phyloP scores from a whole-genome alignment of 2,329 filamentous ascomycete genomes.

The Acarospora socialis region DNA sequence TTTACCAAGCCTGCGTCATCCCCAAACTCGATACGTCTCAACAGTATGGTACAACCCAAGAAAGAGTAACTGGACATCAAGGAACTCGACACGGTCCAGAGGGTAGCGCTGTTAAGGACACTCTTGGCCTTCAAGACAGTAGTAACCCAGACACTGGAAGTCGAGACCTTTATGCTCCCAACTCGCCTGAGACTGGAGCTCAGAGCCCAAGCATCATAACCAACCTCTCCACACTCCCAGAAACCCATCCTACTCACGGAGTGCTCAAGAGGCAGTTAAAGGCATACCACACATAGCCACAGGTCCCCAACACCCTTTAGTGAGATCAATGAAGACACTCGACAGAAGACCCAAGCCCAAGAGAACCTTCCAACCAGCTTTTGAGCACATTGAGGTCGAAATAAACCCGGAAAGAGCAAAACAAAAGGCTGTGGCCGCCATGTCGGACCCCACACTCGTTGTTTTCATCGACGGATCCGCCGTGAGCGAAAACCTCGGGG shows the following conservation, averaged over 20 bases:
- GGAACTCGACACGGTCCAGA: conserved; percentile 14
- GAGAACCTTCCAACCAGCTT: conserved; percentile 13
- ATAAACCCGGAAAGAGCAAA: conserved; percentile 14
- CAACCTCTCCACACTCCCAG: conserved; percentile 15
- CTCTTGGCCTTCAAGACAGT: conserved; percentile 16
- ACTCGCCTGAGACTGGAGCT: conserved; percentile 10
- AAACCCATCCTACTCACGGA: conserved; percentile 11
- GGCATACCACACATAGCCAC: conserved; percentile 5
- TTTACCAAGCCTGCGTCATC: conserved; percentile 16
- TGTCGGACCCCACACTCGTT: conserved; percentile 4
- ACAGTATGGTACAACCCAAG: conserved; percentile 16
- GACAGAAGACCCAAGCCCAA: conserved; percentile 16
- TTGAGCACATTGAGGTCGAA: conserved; percentile 16
- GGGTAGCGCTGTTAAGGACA: conserved; percentile 13
- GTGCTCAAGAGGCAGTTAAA: conserved; percentile 8
- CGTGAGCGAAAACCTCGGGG: conserved; percentile 10
- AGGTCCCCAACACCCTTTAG: conserved; percentile 6
- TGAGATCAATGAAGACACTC: conserved; percentile 14
- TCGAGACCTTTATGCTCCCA: conserved; percentile 15
- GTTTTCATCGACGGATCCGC: conserved; percentile 10
- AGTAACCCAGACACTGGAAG: conserved; percentile 14
- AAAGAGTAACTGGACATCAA: conserved; percentile 15
- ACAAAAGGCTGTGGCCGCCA: conserved; percentile 10
- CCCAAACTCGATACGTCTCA: conserved; percentile 17
- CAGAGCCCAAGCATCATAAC: conserved; percentile 11